Conservation (phyloP, 257 asterid genomes). For the Nicotiana undulata region DNA sequence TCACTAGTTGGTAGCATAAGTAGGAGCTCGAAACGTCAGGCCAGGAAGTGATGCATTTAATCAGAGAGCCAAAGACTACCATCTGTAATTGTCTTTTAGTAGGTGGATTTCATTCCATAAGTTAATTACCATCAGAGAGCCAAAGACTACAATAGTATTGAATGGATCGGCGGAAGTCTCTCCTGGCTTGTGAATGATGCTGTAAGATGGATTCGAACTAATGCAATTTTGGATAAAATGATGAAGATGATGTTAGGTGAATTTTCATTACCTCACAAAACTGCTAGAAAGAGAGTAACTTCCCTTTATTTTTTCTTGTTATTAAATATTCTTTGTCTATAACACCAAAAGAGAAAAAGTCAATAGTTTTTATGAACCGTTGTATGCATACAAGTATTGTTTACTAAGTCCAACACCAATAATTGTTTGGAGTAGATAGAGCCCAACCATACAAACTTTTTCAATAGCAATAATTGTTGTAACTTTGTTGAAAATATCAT, state of each 20-base stretch:
- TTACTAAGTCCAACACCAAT: no score
- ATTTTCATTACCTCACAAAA: neutral
- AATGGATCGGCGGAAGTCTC: neutral
- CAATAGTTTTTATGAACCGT: neutral
- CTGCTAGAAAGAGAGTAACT: neutral
- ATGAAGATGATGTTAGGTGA: neutral
- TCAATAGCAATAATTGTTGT: no score
- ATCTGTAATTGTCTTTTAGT: neutral
- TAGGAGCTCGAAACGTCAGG: conserved; percentile 24
- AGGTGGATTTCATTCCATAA: neutral
- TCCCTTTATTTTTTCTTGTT: neutral
- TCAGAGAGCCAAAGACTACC: neutral
- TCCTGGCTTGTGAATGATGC: neutral
- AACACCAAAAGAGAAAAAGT: neutral
- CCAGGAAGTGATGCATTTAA: conserved; percentile 16
- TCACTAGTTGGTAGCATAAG: conserved; percentile 47
- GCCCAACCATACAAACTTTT: no score
- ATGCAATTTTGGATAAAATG: neutral
- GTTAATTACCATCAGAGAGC: neutral
- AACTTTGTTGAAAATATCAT: no score
- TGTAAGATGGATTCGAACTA: neutral
- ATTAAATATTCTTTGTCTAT: neutral
- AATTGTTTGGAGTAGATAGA: no score
- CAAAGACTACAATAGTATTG: neutral
- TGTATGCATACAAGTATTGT: neutral